Conservation (phyloP, 2,329 filamentous ascomycete genomes). For the Dryadomyces sulphureus region DNA sequence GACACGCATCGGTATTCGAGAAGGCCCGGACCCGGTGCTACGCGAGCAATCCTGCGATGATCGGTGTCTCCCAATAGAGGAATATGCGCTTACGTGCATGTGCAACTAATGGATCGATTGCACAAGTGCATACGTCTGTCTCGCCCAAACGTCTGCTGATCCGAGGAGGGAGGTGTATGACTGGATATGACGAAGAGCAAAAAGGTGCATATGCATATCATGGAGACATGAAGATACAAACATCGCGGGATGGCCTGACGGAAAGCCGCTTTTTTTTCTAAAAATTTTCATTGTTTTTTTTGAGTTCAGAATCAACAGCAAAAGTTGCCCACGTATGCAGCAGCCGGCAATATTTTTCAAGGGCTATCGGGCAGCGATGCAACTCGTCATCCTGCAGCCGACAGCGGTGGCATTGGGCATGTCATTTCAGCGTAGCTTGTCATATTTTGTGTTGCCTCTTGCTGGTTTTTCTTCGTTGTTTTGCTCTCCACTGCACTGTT, state of each 20-base stretch:
- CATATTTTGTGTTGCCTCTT: not conserved
- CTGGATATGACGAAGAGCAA: not conserved
- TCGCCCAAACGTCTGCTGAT: not conserved
- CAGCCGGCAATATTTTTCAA: not conserved
- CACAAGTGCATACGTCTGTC: not conserved
- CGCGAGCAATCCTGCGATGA: too few species aligned
- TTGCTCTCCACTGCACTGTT: too few species aligned
- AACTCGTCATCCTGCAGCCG: not conserved
- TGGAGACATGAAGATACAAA: not conserved
- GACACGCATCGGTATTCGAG: too few species aligned
- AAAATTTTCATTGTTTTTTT: too few species aligned
- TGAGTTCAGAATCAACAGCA: too few species aligned
- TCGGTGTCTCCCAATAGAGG: too few species aligned
- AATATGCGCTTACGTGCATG: too few species aligned
- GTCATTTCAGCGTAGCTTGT: not conserved
- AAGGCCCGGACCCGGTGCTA: too few species aligned
- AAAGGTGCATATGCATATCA: not conserved
- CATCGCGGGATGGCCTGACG: not conserved
- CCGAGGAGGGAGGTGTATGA: not conserved
- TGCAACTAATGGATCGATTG: too few species aligned
- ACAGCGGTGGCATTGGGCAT: not conserved
- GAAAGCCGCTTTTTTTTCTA: not conserved
- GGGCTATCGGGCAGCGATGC: not conserved
- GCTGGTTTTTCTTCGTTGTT: too few species aligned
- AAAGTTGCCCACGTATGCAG: not conserved